A percentile compares a stretch with the other conserved stretches of the same genome.
These are phyloP conservation scores for Paecilomyces niveus DNA, from an alignment of 2,329 filamentous ascomycete species.

Conservation along the genomic window DNA sequence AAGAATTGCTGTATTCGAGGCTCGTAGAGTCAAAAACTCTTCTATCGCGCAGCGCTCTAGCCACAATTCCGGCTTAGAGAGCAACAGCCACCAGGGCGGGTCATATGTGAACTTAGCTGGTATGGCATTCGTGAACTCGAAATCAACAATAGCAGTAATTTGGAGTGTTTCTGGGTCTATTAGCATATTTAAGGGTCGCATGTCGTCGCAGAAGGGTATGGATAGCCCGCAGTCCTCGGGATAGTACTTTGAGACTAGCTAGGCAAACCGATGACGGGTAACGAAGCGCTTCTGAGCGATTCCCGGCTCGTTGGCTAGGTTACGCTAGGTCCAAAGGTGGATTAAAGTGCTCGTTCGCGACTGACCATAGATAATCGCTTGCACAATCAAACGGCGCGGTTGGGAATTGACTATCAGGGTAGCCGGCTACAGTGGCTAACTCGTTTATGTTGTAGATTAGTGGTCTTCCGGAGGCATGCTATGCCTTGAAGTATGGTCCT, in stretches of 20 bases:
- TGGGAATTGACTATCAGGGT: constrained; percentile 20
- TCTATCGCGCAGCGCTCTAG: constrained; percentile 14
- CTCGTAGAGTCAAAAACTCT: constrained; percentile 20
- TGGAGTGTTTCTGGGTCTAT: constrained; percentile 26
- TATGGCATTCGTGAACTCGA: constrained; percentile 37
- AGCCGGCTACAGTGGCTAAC: constrained; percentile 23
- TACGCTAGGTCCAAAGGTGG: constrained; percentile 25
- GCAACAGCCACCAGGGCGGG: constrained; percentile 35
- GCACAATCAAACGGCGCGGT: constrained; percentile 21
- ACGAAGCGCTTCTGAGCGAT: constrained; percentile 23
- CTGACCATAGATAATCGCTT: constrained; percentile 23
- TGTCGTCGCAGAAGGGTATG: constrained; percentile 33
- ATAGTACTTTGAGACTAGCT: constrained; percentile 24
- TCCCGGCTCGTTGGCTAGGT: constrained; percentile 20
- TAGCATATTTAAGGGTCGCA: constrained; percentile 28
- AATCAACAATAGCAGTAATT: constrained; percentile 35
- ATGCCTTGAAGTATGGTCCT: constrained; percentile 16
- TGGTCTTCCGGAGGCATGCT: constrained; percentile 25
- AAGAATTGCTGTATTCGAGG: constrained; percentile 33
- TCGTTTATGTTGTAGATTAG: constrained; percentile 40
- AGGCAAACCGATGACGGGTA: constrained; percentile 24
- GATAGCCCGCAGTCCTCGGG: constrained; percentile 23
- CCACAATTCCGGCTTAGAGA: constrained; percentile 18
- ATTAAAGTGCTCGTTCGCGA: constrained; percentile 18
- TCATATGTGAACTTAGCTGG: constrained; percentile 33